A percentile compares a stretch with the other conserved stretches of the same genome.
phyloP scores from a whole-genome alignment of 176 grass and related monocot genomes.

The Oryza nivara region DNA sequence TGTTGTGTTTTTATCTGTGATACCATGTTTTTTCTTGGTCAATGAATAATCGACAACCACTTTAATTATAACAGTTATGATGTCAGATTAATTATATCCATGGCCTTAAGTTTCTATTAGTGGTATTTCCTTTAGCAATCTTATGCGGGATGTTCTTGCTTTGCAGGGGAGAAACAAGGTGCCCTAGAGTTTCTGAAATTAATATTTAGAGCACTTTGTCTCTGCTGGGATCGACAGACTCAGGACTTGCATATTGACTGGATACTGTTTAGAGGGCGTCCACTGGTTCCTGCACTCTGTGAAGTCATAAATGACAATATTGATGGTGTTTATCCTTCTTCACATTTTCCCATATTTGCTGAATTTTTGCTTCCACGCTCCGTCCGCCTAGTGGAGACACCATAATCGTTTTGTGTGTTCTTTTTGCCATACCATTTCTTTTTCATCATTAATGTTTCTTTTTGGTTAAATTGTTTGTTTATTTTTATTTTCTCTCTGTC shows the following conservation, averaged over 20 bases:
- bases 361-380: conserved; percentile 94
- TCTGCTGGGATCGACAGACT: conserved; percentile 98
- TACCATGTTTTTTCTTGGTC: conserved; percentile 23
- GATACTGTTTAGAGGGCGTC: conserved; percentile 88
- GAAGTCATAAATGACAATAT: conserved; percentile 99
- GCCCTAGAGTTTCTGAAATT: conserved; percentile 94
- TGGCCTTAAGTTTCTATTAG: background rate
- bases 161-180: conserved; percentile 96
- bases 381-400: conserved; percentile 60
- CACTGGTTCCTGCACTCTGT: conserved; percentile 84
- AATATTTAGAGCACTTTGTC: conserved; percentile 94
- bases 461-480: conserved; percentile 27
- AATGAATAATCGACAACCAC: conserved; percentile 3
- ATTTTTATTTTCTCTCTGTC: background rate
- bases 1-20: conserved; percentile 1
- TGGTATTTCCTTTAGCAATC: conserved; percentile 13
- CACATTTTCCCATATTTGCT: conserved; percentile 81
- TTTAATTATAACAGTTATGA: background rate
- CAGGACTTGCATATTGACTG: conserved; percentile 98
- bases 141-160: conserved; percentile 27
- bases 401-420: conserved; percentile 35
- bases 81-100: conserved; percentile 9
- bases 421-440: conserved; percentile 20
- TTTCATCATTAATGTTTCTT: conserved; percentile 5
- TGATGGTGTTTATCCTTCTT: conserved; percentile 88